phyloP scores from a whole-genome alignment of 441 rosid species.

The Biscutella auriculata region DNA sequence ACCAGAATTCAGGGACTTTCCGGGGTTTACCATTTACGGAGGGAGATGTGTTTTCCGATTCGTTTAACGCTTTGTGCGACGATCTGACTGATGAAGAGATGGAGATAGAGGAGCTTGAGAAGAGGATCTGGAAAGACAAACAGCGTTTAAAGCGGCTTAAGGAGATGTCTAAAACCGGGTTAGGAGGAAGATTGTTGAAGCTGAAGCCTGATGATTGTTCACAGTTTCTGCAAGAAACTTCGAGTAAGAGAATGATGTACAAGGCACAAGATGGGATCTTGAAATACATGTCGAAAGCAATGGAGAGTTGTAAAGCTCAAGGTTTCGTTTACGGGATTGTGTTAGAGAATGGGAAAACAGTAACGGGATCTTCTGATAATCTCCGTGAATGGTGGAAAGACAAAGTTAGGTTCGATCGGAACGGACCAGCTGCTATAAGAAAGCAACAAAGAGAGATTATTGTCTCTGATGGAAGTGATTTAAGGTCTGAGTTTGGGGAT shows the following conservation, averaged over 20 bases:
- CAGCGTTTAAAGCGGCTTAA: slow-evolving; percentile 55
- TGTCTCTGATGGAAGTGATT: slow-evolving; percentile 15
- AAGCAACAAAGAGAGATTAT: slow-evolving; percentile 41
- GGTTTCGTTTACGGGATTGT: slow-evolving; percentile 92
- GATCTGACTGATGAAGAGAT: slow-evolving; percentile 51
- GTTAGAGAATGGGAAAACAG: slow-evolving; percentile 81
- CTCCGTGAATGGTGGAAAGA: slow-evolving; percentile 99
- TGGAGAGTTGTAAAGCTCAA: slow-evolving; percentile 79
- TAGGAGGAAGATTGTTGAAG: not conserved
- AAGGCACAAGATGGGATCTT: slow-evolving; percentile 77
- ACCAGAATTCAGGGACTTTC: not conserved
- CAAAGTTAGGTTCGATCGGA: slow-evolving; percentile 77
- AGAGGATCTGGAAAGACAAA: slow-evolving; percentile 70
- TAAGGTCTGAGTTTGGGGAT: slow-evolving; percentile 30
- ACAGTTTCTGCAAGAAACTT: too few relatives aligned
- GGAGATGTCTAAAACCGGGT: slow-evolving; percentile 36
- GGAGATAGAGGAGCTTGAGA: slow-evolving; percentile 68
- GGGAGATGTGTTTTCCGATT: slow-evolving; percentile 27
- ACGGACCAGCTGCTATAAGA: slow-evolving; percentile 75
- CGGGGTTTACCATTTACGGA: slow-evolving; percentile 18
- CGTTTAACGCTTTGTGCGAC: slow-evolving; percentile 26
- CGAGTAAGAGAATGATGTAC: slow-evolving; percentile 48
- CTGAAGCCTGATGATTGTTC: not conserved
- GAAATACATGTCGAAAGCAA: slow-evolving; percentile 72
- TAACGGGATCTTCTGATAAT: slow-evolving; percentile 82